Evolutionary conservation across 345 rosid species (phyloP).

Genomic region (Citrus inodora): DNA sequence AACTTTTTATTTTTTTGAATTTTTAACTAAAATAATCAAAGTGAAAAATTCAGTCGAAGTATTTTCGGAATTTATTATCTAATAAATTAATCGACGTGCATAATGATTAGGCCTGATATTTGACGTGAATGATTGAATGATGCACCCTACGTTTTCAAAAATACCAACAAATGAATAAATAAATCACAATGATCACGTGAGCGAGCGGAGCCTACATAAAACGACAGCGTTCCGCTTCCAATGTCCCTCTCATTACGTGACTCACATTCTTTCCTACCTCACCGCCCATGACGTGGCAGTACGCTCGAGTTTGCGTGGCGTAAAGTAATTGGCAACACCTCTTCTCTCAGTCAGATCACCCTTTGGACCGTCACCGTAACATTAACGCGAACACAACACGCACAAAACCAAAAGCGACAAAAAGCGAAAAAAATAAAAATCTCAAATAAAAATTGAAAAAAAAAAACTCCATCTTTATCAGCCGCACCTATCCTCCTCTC

Average conservation of each 20-base stretch:
- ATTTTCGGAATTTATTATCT: too few relatives aligned
- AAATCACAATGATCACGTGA: background rate
- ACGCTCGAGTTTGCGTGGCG: background rate
- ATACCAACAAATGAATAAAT: background rate
- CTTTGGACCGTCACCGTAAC: slow-evolving; percentile 4
- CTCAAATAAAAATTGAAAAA: background rate
- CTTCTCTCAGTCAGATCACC: background rate
- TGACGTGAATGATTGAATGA: too few relatives aligned
- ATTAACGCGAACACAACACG: background rate
- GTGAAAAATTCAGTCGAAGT: too few relatives aligned
- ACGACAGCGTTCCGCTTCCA: background rate
- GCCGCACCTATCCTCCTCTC: background rate
- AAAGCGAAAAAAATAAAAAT: background rate
- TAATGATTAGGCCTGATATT: too few relatives aligned
- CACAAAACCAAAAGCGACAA: background rate
- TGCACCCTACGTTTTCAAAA: background rate
- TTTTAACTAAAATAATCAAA: too few relatives aligned
- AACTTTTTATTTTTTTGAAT: too few relatives aligned
- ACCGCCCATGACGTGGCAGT: slow-evolving; percentile 12
- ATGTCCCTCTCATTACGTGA: background rate
- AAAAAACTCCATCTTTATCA: slow-evolving; percentile 8
- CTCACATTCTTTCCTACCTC: background rate
- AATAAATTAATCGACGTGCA: too few relatives aligned
- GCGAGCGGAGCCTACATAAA: background rate
- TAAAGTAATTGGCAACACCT: background rate